phyloP scores from a whole-genome alignment of 108 stramenopile genomes.

The Discostella pseudostelligera region DNA sequence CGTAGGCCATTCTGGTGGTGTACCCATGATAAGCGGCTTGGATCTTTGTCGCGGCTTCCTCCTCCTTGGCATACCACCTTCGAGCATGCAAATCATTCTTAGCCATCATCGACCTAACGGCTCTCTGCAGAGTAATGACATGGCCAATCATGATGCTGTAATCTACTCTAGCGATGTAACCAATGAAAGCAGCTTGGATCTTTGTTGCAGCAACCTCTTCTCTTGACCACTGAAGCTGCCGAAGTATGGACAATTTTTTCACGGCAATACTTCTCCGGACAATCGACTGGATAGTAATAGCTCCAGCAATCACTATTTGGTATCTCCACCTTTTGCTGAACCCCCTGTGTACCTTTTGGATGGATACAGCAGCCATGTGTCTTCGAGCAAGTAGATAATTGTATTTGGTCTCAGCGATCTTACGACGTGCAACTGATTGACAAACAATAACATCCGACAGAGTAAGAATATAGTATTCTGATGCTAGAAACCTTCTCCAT shows the following conservation, averaged over 20 bases:
- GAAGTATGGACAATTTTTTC: background rate
- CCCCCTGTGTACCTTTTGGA: constrained; percentile 14
- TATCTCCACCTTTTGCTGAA: background rate
- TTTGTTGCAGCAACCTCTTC: constrained; percentile 6
- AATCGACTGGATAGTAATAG: constrained; percentile 4
- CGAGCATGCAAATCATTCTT: background rate
- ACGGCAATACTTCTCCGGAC: constrained; percentile 13
- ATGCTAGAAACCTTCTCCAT: constrained; percentile 68
- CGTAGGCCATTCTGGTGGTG: background rate
- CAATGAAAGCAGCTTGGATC: constrained; percentile 14
- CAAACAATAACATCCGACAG: constrained; percentile 61
- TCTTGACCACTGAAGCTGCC: background rate
- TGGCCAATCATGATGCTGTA: background rate
- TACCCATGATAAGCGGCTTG: constrained; percentile 6
- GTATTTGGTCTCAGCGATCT: constrained; percentile 14
- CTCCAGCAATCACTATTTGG: background rate
- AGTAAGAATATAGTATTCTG: constrained; percentile 60
- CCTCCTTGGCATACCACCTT: background rate
- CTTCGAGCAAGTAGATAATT: background rate
- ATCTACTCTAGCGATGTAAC: background rate
- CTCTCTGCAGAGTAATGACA: constrained; percentile 3
- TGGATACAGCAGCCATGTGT: constrained; percentile 56
- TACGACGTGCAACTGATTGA: constrained; percentile 51
- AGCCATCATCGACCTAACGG: background rate
- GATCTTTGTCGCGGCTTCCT: background rate